Percentiles rank a stretch among this genome's conserved stretches.
Evolutionary conservation across 2,329 filamentous ascomycete genomes (phyloP).

Genomic region (Macrophomina phaseolina): DNA sequence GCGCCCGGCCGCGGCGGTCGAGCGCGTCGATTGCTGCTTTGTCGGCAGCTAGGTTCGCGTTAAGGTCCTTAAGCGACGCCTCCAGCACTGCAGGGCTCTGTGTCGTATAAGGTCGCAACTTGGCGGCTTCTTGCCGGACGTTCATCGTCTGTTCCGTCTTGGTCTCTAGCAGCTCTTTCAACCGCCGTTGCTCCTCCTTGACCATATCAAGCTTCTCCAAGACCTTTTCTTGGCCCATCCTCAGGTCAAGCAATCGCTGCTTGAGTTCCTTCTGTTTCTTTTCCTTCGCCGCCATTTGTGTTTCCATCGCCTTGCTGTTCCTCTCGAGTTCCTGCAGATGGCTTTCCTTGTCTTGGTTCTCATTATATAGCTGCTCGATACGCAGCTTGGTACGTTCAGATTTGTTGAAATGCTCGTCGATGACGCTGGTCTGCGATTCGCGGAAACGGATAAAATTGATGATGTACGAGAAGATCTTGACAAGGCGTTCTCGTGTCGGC

Average conservation of each 20-base stretch:
- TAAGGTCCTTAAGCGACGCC: constrained; percentile 79
- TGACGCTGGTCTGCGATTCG: constrained; percentile 85
- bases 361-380: constrained; percentile 82
- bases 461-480: constrained; percentile 95
- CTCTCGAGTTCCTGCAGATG: constrained; percentile 80
- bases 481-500: constrained; percentile 85
- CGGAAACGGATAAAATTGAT: constrained; percentile 99
- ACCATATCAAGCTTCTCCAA: constrained; percentile 81
- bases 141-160: constrained; percentile 73
- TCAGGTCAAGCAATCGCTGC: constrained; percentile 77
- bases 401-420: constrained; percentile 93
- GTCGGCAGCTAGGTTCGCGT: constrained; percentile 76
- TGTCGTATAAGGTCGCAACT: constrained; percentile 88
- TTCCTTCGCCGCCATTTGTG: constrained; percentile 81
- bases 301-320: constrained; percentile 80
- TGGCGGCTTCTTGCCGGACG: constrained; percentile 82
- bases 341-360: constrained; percentile 86
- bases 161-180: constrained; percentile 74
- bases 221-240: constrained; percentile 81
- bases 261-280: constrained; percentile 87
- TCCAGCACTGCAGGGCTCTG: constrained; percentile 87
- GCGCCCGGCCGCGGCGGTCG: constrained; percentile 82
- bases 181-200: constrained; percentile 77
- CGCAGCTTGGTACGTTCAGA: constrained; percentile 82
- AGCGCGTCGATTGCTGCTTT: constrained; percentile 85